A percentile compares a stretch with the other conserved stretches of the same genome.
These are phyloP conservation scores for Ophiostoma ulmi DNA, from an alignment of 2,329 filamentous ascomycete genomes.

Conservation along the genomic window DNA sequence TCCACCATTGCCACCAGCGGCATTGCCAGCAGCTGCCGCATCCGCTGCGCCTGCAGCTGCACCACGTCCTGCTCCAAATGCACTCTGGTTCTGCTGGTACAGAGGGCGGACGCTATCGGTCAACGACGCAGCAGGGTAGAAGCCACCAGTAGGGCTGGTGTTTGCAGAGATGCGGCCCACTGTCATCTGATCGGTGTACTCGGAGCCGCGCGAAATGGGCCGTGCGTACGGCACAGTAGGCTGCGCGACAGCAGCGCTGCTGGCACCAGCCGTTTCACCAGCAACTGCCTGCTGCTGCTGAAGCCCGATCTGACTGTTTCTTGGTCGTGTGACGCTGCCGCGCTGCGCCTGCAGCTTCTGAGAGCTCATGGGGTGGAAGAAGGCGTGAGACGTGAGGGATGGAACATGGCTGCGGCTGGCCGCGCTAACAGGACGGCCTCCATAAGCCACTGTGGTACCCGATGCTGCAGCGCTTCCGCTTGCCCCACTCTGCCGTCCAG, in stretches of 20 bases:
- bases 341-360: slow-evolving; percentile 89
- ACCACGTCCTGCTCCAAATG: slow-evolving; percentile 24
- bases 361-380: slow-evolving; percentile 95
- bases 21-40: background rate
- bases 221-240: slow-evolving; percentile 45
- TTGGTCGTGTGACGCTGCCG: slow-evolving; percentile 46
- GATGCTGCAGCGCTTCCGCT: slow-evolving; percentile 31
- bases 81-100: slow-evolving; percentile 41
- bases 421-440: slow-evolving; percentile 58
- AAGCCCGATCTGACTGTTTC: slow-evolving; percentile 30
- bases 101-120: slow-evolving; percentile 76
- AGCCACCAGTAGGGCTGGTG: slow-evolving; percentile 63
- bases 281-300: slow-evolving; percentile 17
- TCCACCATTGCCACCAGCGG: background rate
- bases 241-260: slow-evolving; percentile 30
- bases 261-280: background rate
- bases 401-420: slow-evolving; percentile 83
- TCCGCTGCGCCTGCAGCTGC: slow-evolving; percentile 21
- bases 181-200: slow-evolving; percentile 69
- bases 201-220: slow-evolving; percentile 72
- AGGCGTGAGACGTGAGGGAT: slow-evolving; percentile 79
- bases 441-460: slow-evolving; percentile 28
- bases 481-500: slow-evolving; percentile 44
- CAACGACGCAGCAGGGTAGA: slow-evolving; percentile 56
- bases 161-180: slow-evolving; percentile 67